phyloP scores from a whole-genome alignment of 208 protist genomes.

The Trypanosoma congolense region DNA sequence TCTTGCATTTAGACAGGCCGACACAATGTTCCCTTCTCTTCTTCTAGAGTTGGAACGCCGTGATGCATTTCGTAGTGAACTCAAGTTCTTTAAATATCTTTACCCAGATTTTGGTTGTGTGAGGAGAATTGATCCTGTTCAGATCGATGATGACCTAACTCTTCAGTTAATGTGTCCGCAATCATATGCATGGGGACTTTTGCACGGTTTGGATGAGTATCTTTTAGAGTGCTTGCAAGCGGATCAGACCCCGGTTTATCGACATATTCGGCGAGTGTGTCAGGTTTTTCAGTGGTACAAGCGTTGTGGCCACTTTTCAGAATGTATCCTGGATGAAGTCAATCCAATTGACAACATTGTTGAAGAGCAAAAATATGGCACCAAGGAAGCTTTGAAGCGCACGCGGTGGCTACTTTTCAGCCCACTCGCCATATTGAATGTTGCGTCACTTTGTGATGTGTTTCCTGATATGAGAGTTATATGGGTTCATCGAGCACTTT shows the following conservation, averaged over 20 bases:
- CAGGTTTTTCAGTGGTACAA: slow-evolving; percentile 87
- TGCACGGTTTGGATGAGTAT: slow-evolving; percentile 87
- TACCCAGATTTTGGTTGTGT: slow-evolving; percentile 76
- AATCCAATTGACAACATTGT: slow-evolving; percentile 80
- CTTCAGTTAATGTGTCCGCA: slow-evolving; percentile 84
- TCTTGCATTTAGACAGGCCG: slow-evolving; percentile 62
- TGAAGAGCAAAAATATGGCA: slow-evolving; percentile 73
- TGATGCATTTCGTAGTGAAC: slow-evolving; percentile 42
- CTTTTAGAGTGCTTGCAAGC: slow-evolving; percentile 84
- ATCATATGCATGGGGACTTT: slow-evolving; percentile 82
- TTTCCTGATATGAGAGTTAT: slow-evolving; percentile 78
- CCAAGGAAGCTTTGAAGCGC: slow-evolving; percentile 50
- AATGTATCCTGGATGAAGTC: slow-evolving; percentile 54
- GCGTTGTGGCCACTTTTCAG: slow-evolving; percentile 77
- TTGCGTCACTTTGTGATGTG: slow-evolving; percentile 46
- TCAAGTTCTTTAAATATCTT: slow-evolving; percentile 48
- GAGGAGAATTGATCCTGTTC: slow-evolving; percentile 41
- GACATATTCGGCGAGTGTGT: slow-evolving; percentile 59
- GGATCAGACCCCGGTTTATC: slow-evolving; percentile 73
- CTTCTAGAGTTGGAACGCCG: slow-evolving; percentile 61
- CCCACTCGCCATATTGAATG: slow-evolving; percentile 77
- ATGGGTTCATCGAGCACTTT: slow-evolving; percentile 85
- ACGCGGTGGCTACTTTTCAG: slow-evolving; percentile 81
- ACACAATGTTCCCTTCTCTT: slow-evolving; percentile 68
- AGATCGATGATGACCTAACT: slow-evolving; percentile 83